phyloP scores from a whole-genome alignment of 345 rosid species.

The Citrus medica region DNA sequence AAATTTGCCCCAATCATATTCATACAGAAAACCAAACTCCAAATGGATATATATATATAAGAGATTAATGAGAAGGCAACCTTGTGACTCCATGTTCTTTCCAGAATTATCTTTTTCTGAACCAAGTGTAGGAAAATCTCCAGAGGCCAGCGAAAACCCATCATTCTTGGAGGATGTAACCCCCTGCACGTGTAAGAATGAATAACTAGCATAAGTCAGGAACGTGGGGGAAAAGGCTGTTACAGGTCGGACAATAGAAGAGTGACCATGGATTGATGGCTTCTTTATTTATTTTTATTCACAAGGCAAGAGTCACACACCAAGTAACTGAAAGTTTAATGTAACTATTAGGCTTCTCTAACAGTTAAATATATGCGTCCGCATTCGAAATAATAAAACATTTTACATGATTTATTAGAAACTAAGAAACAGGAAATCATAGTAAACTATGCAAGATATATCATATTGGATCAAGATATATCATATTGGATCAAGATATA shows the following conservation, averaged over 20 bases:
- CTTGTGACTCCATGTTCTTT: constrained; percentile 58
- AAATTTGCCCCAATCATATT: not conserved
- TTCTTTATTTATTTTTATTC: not conserved
- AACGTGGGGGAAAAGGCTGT: constrained; percentile 4
- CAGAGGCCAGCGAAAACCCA: constrained; percentile 79
- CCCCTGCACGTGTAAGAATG: constrained; percentile 54
- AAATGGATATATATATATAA: constrained; percentile 11
- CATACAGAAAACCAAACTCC: constrained; percentile 6
- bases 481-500: not conserved
- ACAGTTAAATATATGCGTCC: not conserved
- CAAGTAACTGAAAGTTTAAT: not conserved
- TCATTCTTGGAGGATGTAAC: constrained; percentile 54
- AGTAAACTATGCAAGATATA: not conserved
- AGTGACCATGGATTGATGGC: not conserved
- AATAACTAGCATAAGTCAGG: constrained; percentile 9
- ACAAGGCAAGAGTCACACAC: not conserved
- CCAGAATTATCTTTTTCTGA: constrained; percentile 67
- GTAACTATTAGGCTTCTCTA: not conserved
- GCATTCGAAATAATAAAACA: not conserved
- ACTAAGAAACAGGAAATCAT: not conserved
- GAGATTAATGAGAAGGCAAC: constrained; percentile 29
- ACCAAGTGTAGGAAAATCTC: constrained; percentile 96
- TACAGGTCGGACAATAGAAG: not conserved
- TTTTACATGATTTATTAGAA: not conserved
- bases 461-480: not conserved